Evolutionary conservation across 2,329 filamentous ascomycete genomes (phyloP).

Genomic region (Fusarium tjaetaba): DNA sequence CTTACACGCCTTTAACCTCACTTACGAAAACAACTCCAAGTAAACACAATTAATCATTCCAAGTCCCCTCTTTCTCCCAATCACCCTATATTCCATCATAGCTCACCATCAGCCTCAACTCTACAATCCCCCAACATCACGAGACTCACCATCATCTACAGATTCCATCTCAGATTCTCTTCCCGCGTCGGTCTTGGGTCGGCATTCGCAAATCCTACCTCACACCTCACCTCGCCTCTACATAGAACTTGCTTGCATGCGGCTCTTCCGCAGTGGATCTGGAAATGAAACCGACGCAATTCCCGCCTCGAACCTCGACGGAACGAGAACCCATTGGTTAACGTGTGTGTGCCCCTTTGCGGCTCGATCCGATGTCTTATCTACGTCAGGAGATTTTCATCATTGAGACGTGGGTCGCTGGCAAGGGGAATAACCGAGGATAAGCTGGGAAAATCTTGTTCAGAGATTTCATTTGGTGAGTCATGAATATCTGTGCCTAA

Average conservation of each 20-base stretch:
- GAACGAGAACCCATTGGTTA: constrained; percentile 28
- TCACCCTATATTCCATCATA: neutral
- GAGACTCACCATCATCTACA: constrained; percentile 7
- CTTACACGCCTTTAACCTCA: neutral
- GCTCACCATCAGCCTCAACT: neutral
- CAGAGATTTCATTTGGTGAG: neutral
- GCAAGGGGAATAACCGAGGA: constrained; percentile 40
- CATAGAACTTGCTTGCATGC: constrained; percentile 25
- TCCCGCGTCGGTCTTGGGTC: constrained; percentile 36
- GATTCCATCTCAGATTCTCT: constrained; percentile 24
- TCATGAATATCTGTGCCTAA: neutral
- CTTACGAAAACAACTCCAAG: neutral
- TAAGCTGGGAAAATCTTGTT: constrained; percentile 16
- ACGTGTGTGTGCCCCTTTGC: constrained; percentile 9
- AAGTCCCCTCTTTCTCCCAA: neutral
- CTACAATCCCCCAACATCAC: neutral
- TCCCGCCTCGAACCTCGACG: constrained; percentile 29
- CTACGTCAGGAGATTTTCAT: constrained; percentile 35
- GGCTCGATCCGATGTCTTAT: constrained; percentile 33
- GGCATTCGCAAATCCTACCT: constrained; percentile 37
- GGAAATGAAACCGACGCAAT: constrained; percentile 34
- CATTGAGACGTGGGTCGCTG: constrained; percentile 16
- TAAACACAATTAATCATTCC: neutral
- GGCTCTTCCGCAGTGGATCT: constrained; percentile 42
- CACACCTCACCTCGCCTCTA: neutral